A percentile compares a stretch with the other conserved stretches of the same genome.
Evolutionary conservation across 1,284 basidiomycete species (phyloP).

Genomic region (Gymnopus androsaceus): DNA sequence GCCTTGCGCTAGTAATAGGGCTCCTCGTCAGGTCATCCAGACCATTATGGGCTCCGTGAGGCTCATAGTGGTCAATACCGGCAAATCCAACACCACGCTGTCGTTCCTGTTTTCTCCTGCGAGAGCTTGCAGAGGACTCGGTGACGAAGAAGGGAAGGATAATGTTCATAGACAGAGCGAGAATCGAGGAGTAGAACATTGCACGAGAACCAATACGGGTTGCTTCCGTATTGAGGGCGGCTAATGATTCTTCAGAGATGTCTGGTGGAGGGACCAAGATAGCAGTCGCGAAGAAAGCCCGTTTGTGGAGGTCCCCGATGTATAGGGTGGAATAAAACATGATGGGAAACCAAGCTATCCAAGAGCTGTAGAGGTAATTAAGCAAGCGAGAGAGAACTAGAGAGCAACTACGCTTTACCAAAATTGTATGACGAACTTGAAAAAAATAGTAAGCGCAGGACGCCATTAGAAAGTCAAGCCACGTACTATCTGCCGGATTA

Average conservation of each 20-base stretch:
- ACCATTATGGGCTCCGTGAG: conserved; percentile 16
- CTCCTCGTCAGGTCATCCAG: neutral
- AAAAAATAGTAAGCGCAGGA: neutral
- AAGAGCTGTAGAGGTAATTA: conserved; percentile 50
- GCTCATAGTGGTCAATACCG: conserved; percentile 10
- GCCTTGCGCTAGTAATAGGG: conserved; percentile 12
- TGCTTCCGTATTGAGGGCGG: conserved; percentile 58
- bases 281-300: conserved; percentile 37
- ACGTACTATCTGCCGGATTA: conserved; percentile 82
- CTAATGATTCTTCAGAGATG: conserved; percentile 27
- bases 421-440: conserved; percentile 83
- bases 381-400: neutral
- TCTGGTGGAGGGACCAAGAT: conserved; percentile 14
- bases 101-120: conserved; percentile 16
- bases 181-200: conserved; percentile 74
- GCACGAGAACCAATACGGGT: conserved; percentile 85
- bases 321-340: conserved; percentile 88
- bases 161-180: conserved; percentile 72
- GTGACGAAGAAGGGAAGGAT: conserved; percentile 73
- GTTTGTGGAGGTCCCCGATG: conserved; percentile 83
- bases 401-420: conserved; percentile 58
- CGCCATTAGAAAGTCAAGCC: conserved; percentile 6
- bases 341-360: conserved; percentile 87
- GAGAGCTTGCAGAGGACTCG: conserved; percentile 23
- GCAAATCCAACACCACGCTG: conserved; percentile 17